phyloP scores from a whole-genome alignment of 2,329 filamentous ascomycete species.

The Furcasterigmium furcatum region DNA sequence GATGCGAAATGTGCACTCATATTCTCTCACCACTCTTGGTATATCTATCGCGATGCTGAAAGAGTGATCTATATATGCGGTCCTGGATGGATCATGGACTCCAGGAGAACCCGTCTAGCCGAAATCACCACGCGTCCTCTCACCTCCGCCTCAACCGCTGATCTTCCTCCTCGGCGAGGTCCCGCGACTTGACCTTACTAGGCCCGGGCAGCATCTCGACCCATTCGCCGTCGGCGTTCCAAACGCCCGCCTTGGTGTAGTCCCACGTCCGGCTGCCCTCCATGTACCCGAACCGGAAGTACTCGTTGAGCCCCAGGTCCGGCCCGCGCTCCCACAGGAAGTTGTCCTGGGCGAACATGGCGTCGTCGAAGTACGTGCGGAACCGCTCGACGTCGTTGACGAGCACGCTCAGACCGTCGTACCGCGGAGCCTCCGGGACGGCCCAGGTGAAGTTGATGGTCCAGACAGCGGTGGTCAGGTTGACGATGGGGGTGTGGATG shows the following conservation, averaged over 20 bases:
- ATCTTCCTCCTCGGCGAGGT: conserved; percentile 16
- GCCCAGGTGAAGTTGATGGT: conserved; percentile 63
- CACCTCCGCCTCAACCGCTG: background rate
- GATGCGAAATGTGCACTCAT: too few species aligned
- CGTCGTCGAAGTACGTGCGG: conserved; percentile 64
- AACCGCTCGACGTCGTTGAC: conserved; percentile 86
- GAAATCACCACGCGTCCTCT: too few species aligned
- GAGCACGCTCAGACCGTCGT: conserved; percentile 74
- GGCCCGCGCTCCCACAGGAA: conserved; percentile 60
- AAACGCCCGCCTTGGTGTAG: conserved; percentile 73
- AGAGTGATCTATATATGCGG: too few species aligned
- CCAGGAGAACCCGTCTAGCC: too few species aligned
- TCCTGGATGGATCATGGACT: too few species aligned
- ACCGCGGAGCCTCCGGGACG: conserved; percentile 40
- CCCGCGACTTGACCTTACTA: conserved; percentile 33
- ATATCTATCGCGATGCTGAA: too few species aligned
- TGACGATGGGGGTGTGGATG: conserved; percentile 43
- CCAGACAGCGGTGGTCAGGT: conserved; percentile 41
- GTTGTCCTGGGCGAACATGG: conserved; percentile 27
- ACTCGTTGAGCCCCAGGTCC: conserved; percentile 53
- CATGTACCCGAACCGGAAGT: conserved; percentile 76
- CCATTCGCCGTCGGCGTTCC: conserved; percentile 65
- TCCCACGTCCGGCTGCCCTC: conserved; percentile 62
- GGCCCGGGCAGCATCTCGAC: conserved; percentile 61
- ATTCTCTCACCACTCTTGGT: too few species aligned